Evolutionary conservation across 345 rosid genomes (phyloP).

Genomic region (Salix koriyanagi): DNA sequence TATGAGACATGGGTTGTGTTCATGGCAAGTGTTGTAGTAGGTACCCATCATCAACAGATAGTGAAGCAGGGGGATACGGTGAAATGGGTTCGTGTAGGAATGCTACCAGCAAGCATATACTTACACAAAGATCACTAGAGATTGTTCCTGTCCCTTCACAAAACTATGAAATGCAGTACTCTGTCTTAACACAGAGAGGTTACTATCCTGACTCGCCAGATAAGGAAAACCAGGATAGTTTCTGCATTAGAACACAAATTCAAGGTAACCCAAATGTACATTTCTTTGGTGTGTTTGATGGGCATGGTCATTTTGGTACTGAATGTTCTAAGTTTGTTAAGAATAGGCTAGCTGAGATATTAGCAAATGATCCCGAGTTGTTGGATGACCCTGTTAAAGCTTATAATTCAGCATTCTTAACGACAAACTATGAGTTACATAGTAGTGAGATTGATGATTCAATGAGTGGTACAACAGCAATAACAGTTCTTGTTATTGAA

Average conservation of each 20-base stretch:
- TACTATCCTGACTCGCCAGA: slow-evolving; percentile 81
- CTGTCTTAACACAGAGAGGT: slow-evolving; percentile 71
- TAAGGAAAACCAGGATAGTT: slow-evolving; percentile 83
- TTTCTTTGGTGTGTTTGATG: slow-evolving; percentile 93
- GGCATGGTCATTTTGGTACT: slow-evolving; percentile 78
- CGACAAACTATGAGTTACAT: slow-evolving; percentile 65
- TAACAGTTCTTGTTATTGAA: slow-evolving; percentile 81
- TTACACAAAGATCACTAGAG: slow-evolving; percentile 58
- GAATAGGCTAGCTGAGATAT: slow-evolving; percentile 63
- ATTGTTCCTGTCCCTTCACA: slow-evolving; percentile 58
- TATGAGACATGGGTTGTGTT: slow-evolving; percentile 70
- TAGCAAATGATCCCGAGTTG: slow-evolving; percentile 54
- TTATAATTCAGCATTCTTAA: slow-evolving; percentile 56
- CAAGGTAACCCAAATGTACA: slow-evolving; percentile 85
- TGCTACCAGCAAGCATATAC: slow-evolving; percentile 36
- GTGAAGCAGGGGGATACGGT: slow-evolving; percentile 37
- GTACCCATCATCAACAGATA: slow-evolving; percentile 55
- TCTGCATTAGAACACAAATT: slow-evolving; percentile 61
- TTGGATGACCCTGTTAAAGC: slow-evolving; percentile 72
- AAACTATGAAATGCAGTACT: slow-evolving; percentile 63
- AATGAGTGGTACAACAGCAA: slow-evolving; percentile 93
- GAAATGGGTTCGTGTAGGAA: slow-evolving; percentile 21
- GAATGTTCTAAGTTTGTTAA: slow-evolving; percentile 75
- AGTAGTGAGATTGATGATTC: slow-evolving; percentile 77
- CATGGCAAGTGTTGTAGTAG: slow-evolving; percentile 76